A percentile compares a stretch with the other conserved stretches of the same genome.
Conservation (phyloP, 306 rosid genomes). For the Hylodesmum podocarpum region DNA sequence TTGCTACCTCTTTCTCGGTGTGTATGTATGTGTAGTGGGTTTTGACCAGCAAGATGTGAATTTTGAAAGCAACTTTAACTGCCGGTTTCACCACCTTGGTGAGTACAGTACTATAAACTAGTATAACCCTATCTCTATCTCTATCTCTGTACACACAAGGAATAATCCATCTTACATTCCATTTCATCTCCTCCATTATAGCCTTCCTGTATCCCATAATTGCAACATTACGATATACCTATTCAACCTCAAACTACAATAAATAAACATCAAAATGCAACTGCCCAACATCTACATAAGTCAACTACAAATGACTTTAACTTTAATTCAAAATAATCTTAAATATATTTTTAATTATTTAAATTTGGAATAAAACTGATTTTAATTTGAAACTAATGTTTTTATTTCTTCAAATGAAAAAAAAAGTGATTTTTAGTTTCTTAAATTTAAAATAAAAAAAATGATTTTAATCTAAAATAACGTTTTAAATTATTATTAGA, state of each 20-base stretch:
- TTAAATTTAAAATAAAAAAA: too few relatives aligned
- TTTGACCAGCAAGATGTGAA: constrained; percentile 48
- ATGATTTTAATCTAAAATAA: too few relatives aligned
- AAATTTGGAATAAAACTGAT: too few relatives aligned
- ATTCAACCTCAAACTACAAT: background rate
- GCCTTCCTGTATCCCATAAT: constrained; percentile 40
- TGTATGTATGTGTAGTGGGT: constrained; percentile 29
- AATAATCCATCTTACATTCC: background rate
- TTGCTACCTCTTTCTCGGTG: constrained; percentile 42
- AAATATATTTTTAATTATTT: too few relatives aligned
- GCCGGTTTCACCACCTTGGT: constrained; percentile 42
- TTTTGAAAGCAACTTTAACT: constrained; percentile 58
- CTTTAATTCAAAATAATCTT: background rate
- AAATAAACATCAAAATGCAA: background rate
- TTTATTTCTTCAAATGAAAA: too few relatives aligned
- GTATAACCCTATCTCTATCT: too few relatives aligned
- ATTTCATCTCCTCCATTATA: background rate
- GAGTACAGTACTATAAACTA: background rate
- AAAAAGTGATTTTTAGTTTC: too few relatives aligned
- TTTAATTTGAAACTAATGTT: too few relatives aligned
- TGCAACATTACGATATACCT: constrained; percentile 26
- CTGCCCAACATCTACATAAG: background rate
- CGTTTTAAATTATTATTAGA: too few relatives aligned
- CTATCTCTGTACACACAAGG: background rate
- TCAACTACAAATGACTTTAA: background rate